Evolutionary conservation across 2,329 filamentous ascomycete species (phyloP).

Genomic region (Aspergillus transmontanensis): DNA sequence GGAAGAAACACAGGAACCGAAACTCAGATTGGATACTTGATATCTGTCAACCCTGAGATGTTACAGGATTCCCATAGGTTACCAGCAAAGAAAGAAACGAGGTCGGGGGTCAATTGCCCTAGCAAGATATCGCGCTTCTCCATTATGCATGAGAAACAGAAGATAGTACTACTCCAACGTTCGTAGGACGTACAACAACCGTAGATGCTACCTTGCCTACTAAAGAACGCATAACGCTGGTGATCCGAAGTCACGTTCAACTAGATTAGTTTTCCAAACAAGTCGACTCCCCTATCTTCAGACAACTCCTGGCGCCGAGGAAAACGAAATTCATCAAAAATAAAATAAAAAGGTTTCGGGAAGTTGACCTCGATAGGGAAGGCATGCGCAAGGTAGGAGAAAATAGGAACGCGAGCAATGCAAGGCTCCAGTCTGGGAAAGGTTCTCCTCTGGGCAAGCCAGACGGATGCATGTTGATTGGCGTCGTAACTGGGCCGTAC

Average conservation of each 20-base stretch:
- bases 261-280: background rate
- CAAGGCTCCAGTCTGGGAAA: constrained; percentile 35
- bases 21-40: background rate
- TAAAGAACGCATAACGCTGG: background rate
- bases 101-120: background rate
- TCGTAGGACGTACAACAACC: background rate
- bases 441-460: constrained; percentile 18
- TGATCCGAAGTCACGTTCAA: background rate
- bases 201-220: constrained; percentile 2
- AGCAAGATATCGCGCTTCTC: constrained; percentile 4
- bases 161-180: background rate
- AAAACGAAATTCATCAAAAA: background rate
- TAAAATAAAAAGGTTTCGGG: constrained; percentile 11
- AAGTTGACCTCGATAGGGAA: constrained; percentile 18
- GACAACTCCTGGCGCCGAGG: background rate
- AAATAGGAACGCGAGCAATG: constrained; percentile 26
- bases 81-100: constrained; percentile 2
- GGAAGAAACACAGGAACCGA: background rate
- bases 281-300: background rate
- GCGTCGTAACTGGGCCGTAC: constrained; percentile 22
- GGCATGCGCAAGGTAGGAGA: constrained; percentile 21
- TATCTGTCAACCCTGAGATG: background rate
- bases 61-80: constrained; percentile 5
- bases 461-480: constrained; percentile 26
- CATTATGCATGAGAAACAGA: background rate